Percentiles rank a stretch among this genome's conserved stretches.
These are phyloP conservation scores for Cadophora malorum DNA, from an alignment of 2,329 filamentous ascomycete species.

Conservation along the genomic window DNA sequence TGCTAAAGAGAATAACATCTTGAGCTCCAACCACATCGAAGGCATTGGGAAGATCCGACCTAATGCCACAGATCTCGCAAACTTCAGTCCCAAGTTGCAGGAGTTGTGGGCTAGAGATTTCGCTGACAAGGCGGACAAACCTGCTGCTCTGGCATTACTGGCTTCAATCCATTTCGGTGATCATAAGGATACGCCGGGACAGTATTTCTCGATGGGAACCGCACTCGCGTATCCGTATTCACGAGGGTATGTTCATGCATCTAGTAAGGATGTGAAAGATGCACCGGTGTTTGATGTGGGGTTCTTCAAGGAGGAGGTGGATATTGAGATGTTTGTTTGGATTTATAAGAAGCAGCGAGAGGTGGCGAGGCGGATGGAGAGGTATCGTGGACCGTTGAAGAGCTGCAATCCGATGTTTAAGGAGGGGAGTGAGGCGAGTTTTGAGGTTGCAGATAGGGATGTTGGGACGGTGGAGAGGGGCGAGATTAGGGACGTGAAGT, in stretches of 20 bases:
- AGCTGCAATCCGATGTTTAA: not conserved
- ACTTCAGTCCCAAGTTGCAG: not conserved
- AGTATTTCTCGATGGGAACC: not conserved
- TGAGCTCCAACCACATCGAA: constrained; percentile 4
- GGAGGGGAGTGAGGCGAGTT: not conserved
- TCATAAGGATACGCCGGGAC: not conserved
- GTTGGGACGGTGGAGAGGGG: not conserved
- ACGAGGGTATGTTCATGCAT: not conserved
- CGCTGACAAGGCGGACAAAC: not conserved
- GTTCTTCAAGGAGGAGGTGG: not conserved
- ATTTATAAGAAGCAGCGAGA: constrained; percentile 2
- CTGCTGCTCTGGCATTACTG: not conserved
- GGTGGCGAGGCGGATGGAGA: constrained; percentile 1
- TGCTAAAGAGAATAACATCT: not conserved
- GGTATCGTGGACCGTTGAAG: not conserved
- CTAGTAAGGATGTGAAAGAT: not conserved
- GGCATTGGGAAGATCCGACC: not conserved
- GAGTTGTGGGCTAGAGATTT: not conserved
- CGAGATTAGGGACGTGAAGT: not conserved
- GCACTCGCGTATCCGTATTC: constrained; percentile 2
- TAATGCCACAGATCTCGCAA: not conserved
- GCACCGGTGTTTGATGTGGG: not conserved
- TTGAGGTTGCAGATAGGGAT: not conserved
- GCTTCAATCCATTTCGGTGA: not conserved
- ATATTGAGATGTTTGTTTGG: not conserved